These are phyloP conservation scores for Calonectria multiphialidica DNA, from an alignment of 2,329 filamentous ascomycete genomes.

Conservation along the genomic window DNA sequence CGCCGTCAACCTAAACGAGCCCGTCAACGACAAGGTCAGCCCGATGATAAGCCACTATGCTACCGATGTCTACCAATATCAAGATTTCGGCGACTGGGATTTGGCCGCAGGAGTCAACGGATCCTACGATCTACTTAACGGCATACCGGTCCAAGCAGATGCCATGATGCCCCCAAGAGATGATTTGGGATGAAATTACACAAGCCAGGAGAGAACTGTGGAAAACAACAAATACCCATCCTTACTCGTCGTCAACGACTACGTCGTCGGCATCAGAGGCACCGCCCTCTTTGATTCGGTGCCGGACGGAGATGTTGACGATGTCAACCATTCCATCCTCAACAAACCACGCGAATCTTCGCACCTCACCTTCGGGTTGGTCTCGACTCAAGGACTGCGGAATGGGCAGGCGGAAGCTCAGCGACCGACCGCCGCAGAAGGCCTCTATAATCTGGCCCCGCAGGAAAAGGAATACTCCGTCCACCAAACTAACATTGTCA, in stretches of 20 bases:
- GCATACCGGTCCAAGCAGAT: slow-evolving; percentile 39
- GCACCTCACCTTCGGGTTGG: slow-evolving; percentile 26
- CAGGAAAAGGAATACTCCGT: slow-evolving; percentile 41
- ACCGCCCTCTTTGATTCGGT: slow-evolving; percentile 28
- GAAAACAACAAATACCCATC: neutral
- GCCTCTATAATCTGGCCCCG: slow-evolving; percentile 43
- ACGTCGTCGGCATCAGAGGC: slow-evolving; percentile 33
- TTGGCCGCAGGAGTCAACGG: slow-evolving; percentile 43
- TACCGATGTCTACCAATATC: slow-evolving; percentile 46
- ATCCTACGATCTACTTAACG: slow-evolving; percentile 46
- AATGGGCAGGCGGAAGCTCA: slow-evolving; percentile 45
- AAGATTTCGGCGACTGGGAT: slow-evolving; percentile 51
- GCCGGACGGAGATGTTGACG: slow-evolving; percentile 41
- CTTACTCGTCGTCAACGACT: slow-evolving; percentile 34
- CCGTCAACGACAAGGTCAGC: slow-evolving; percentile 45
- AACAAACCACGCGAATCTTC: slow-evolving; percentile 46
- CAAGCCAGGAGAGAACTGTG: neutral
- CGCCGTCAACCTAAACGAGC: slow-evolving; percentile 49
- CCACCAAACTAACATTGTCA: slow-evolving; percentile 41
- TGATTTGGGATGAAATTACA: slow-evolving; percentile 33
- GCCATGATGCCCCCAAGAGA: slow-evolving; percentile 39
- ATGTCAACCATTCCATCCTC: slow-evolving; percentile 46
- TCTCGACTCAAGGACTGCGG: slow-evolving; percentile 23
- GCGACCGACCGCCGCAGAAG: slow-evolving; percentile 45
- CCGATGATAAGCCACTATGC: slow-evolving; percentile 43